Conservation (phyloP, 2,329 filamentous ascomycete genomes). For the Periconia sp. region DNA sequence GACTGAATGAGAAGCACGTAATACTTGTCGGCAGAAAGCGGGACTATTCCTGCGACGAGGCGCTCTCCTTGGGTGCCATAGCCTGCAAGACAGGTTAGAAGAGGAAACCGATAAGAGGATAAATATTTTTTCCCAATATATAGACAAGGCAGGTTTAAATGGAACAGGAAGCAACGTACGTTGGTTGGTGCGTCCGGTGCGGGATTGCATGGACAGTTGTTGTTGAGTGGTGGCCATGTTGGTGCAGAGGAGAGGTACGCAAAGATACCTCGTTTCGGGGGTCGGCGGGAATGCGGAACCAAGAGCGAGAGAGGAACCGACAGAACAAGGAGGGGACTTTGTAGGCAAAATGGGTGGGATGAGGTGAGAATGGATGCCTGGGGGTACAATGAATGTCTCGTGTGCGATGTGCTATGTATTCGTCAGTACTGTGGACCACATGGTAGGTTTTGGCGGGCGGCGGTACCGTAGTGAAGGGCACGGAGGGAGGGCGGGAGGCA, state of each 20-base stretch:
- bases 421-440: background rate
- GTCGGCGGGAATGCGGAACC: slow-evolving; percentile 1
- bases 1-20: slow-evolving; percentile 94
- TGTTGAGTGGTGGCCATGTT: slow-evolving; percentile 49
- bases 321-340: background rate
- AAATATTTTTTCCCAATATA: background rate
- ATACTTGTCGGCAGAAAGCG: slow-evolving; percentile 80
- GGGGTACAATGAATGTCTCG: background rate
- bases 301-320: background rate
- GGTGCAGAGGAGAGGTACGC: background rate
- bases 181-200: slow-evolving; percentile 77
- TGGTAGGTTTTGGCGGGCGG: background rate
- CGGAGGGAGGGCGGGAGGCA: background rate
- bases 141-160: background rate
- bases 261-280: slow-evolving; percentile 5
- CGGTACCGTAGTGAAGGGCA: background rate
- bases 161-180: slow-evolving; percentile 61
- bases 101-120: background rate
- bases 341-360: background rate
- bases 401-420: background rate
- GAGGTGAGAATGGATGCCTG: background rate
- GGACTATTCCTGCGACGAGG: slow-evolving; percentile 91
- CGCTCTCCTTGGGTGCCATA: slow-evolving; percentile 92
- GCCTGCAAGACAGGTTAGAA: slow-evolving; percentile 58
- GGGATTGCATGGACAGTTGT: slow-evolving; percentile 61